phyloP scores from a whole-genome alignment of 2,329 filamentous ascomycete species.

The Torrubiellomyces zombiae region DNA sequence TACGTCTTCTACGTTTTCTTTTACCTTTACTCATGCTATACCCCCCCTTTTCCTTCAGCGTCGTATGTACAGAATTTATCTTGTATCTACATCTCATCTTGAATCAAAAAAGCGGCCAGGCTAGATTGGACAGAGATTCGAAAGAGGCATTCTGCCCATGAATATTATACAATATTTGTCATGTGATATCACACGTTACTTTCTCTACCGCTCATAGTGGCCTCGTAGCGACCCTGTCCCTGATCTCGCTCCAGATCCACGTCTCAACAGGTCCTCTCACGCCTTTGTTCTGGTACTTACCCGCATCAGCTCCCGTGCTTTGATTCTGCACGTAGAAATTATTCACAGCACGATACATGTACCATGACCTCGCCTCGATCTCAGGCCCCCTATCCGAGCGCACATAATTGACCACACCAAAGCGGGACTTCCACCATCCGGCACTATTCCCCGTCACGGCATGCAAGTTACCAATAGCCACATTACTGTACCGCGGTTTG shows the following conservation, averaged over 20 bases:
- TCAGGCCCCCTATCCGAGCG: conserved; percentile 19
- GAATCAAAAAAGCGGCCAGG: too few relatives aligned
- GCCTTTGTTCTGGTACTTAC: conserved; percentile 5
- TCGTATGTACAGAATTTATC: too few relatives aligned
- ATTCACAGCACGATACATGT: conserved; percentile 21
- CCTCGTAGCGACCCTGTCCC: conserved; percentile 14
- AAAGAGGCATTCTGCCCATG: too few relatives aligned
- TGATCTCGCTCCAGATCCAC: conserved; percentile 25
- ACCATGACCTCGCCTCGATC: conserved; percentile 20
- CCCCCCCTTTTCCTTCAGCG: too few relatives aligned
- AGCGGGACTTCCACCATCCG: too few relatives aligned
- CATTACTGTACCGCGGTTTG: conserved; percentile 32
- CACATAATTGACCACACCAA: conserved; percentile 24
- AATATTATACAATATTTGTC: too few relatives aligned
- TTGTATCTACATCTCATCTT: too few relatives aligned
- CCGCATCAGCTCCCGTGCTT: conserved; percentile 2
- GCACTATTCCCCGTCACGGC: conserved; percentile 9
- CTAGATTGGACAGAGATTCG: too few relatives aligned
- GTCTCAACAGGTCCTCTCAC: conserved; percentile 15
- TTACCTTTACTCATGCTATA: too few relatives aligned
- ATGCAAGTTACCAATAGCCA: conserved; percentile 21
- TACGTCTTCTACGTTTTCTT: too few relatives aligned
- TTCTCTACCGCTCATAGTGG: conserved; percentile 2
- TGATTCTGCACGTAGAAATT: conserved; percentile 21
- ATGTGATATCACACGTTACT: too few relatives aligned